phyloP scores from a whole-genome alignment of 192 early-diverging fungal genomes.

The Chytriomyces sp. region DNA sequence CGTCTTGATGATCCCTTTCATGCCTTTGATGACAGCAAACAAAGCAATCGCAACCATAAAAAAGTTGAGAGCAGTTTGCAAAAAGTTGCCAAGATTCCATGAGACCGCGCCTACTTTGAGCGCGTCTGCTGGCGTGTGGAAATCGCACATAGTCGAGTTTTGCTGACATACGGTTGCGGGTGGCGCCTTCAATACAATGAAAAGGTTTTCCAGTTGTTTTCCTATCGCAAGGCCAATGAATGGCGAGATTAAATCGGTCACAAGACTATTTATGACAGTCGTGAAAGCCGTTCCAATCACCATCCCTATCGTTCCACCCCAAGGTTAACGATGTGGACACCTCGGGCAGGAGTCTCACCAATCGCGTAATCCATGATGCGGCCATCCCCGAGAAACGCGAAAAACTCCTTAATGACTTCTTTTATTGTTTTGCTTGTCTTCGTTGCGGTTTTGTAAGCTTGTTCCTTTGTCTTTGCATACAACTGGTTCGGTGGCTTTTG shows the following conservation, averaged over 20 bases:
- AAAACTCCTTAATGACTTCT: conserved; percentile 18
- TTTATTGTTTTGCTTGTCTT: conserved; percentile 14
- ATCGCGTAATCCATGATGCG: conserved; percentile 24
- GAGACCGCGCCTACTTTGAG: conserved; percentile 31
- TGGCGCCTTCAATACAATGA: conserved; percentile 12
- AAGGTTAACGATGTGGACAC: too few relatives aligned
- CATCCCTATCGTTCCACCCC: background rate
- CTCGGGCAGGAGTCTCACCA: too few relatives aligned
- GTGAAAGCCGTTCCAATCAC: conserved; percentile 33
- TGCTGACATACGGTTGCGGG: background rate
- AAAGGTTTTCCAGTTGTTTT: conserved; percentile 30
- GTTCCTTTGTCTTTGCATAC: too few relatives aligned
- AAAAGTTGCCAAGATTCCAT: conserved; percentile 54
- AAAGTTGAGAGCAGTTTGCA: conserved; percentile 66
- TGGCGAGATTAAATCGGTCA: conserved; percentile 27
- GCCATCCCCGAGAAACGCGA: conserved; percentile 17
- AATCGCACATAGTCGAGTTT: conserved; percentile 1
- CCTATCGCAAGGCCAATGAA: conserved; percentile 36
- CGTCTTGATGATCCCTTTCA: background rate
- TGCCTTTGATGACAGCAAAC: conserved; percentile 51
- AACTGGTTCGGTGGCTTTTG: too few relatives aligned
- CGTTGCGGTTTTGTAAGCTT: background rate
- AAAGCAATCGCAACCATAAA: conserved; percentile 54
- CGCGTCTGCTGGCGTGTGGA: conserved; percentile 11
- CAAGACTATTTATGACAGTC: conserved; percentile 25